A percentile compares a stretch with the other conserved stretches of the same genome.
These are phyloP conservation scores for Exophiala calicioides DNA, from an alignment of 2,329 filamentous ascomycete species.

Conservation along the genomic window DNA sequence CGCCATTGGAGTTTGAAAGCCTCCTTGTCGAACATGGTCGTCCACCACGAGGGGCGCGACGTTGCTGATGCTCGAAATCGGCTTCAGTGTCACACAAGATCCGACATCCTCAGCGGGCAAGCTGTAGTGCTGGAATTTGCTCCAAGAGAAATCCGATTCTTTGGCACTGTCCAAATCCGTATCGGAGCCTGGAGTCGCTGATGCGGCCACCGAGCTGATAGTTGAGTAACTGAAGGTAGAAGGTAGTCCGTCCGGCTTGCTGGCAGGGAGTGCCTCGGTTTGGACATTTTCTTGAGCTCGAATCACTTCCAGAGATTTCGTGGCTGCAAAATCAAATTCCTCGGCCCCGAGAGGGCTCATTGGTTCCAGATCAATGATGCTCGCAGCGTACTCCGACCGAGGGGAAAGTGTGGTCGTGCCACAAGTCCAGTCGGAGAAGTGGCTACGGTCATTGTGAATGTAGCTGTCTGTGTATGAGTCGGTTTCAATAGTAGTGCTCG, in stretches of 20 bases:
- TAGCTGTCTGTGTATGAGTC: constrained; percentile 18
- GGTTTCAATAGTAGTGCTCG: constrained; percentile 30
- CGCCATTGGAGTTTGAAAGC: constrained; percentile 10
- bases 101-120: constrained; percentile 24
- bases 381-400: constrained; percentile 22
- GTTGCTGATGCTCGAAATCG: background rate
- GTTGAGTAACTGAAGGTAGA: constrained; percentile 40
- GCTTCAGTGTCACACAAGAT: constrained; percentile 26
- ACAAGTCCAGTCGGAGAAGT: constrained; percentile 45
- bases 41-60: constrained; percentile 17
- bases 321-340: constrained; percentile 1
- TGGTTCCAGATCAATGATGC: constrained; percentile 25
- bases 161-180: constrained; percentile 17
- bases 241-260: constrained; percentile 30
- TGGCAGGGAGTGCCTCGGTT: constrained; percentile 27
- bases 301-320: constrained; percentile 2
- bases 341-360: constrained; percentile 18
- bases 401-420: constrained; percentile 36
- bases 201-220: constrained; percentile 37
- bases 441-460: constrained; percentile 36
- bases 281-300: constrained; percentile 13
- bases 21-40: constrained; percentile 23
- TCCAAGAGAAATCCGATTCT: constrained; percentile 18
- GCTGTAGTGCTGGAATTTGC: constrained; percentile 29
- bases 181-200: constrained; percentile 21